Base-by-base conservation (phyloP, 2,329 filamentous ascomycete species). In the Colletotrichum sp. region DNA sequence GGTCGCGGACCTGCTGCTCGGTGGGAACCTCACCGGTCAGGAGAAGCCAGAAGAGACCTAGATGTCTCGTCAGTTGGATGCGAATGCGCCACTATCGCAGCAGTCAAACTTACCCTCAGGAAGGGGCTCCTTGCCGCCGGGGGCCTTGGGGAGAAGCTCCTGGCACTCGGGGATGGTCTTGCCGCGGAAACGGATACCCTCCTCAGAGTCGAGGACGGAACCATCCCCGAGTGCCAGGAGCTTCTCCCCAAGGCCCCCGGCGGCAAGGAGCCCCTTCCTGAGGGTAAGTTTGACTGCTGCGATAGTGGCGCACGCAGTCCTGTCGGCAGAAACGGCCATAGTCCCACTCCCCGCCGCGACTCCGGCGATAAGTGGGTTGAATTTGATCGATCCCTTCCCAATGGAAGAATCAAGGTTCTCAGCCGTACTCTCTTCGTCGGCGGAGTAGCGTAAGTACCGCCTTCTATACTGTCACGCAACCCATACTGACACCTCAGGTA, bases 101-200 rank as follows among this genome's bases (percentile, higher is more conserved):
- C 34, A 28, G 8, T 10, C 15, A 25, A 62, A 79, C 84, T 80
- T 83, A 94, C 94, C 96, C 92, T 99, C 97, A 77, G 97, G 97
- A 73, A 99, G 93, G 85, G 97, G 97, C 92, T 99, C 96, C 87
- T 96, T 92, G 90, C 97, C 97, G 84, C 97, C 97, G 79, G 96
- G 95, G 78, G 96, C 97, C 91, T 98, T 98, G 87, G 97, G 97
- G 75, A 99, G 95, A 83, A 98, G 89, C 88, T 98, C 90, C 91
- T 98, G 97, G 93, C 96, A 98, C 89, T 99, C 97, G 82, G 97
- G 97, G 83, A 99, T 99, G 80, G 97, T 99, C 92, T 96, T 97
- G 90, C 97, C 97, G 86, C 97, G 94, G 94, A 99, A 99, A 83
- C 97, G 95, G 88, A 99, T 99, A 89, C 97, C 97, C 92, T 99